Evolutionary conservation across 2,329 filamentous ascomycete species (phyloP), one percentile per base, ranked within the genome.

Genomic region (Penicillium concentricum): DNA sequence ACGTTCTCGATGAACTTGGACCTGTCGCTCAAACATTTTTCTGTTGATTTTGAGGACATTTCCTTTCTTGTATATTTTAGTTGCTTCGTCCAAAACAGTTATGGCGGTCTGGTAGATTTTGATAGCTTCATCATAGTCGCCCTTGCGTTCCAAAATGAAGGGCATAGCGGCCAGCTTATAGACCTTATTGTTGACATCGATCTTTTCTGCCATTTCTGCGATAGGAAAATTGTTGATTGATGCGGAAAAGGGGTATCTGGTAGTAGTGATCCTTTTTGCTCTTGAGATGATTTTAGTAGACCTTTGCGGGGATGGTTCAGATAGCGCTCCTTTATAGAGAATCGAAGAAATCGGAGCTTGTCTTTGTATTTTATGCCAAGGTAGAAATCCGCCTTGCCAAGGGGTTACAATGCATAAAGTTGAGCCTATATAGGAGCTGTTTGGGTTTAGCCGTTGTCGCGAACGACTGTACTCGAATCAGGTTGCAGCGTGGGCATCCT

Each of bases 11-110:
- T 61, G 61, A 39, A 63, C 41, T 30, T 57, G 26, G 8, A 57
- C 57, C 34, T 63, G 61, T 22, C 61, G 50, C 49, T 63, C 59
- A n/a, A 61, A 63, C 61, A 63, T 57, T 26, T 63, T 63, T 20
- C 61, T 54, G 42, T 57, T 45, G 24, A 61, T 44, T 43, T 61
- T 61, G 47, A 24, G 59, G 18, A 56, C 54, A 5, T 44, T 47
- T 4, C 47, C 52, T 30, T 61, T 63, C 28, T 60, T 63, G 51
- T 57, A 59, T 26, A 30, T 53, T 32, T 61, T 28, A 6, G 37
- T 37, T 28, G 54, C 22, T 10, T 35, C 28, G 1, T 48, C 48
- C 3, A 63, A 35, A 18, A 63, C 13, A 1, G 47, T 43, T 12
- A 60, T 56, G 4, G 61, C 51, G 8, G 15, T 52, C 30, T 60